phyloP scores from a whole-genome alignment of 108 stramenopile genomes.

The Conticribra weissflogii region DNA sequence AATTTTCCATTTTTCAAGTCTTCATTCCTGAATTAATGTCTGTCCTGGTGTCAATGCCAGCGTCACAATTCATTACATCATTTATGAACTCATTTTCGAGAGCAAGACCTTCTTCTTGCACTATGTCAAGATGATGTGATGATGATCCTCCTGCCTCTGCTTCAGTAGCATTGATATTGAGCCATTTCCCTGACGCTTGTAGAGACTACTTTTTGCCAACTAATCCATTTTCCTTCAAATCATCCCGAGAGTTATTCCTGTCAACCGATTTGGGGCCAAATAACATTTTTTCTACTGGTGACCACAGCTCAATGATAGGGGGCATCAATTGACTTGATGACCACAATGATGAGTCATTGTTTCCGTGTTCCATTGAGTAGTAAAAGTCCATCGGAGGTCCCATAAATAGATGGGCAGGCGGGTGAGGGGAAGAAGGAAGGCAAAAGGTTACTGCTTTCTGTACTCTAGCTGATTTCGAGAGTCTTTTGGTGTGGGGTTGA shows the following conservation, averaged over 20 bases:
- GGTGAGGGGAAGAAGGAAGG: conserved; percentile 22
- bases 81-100: conserved; percentile 17
- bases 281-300: conserved; percentile 21
- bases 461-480: not conserved
- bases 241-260: conserved; percentile 7
- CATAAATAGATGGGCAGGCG: conserved; percentile 39
- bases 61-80: conserved; percentile 33
- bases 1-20: too few relatives aligned
- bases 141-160: not conserved
- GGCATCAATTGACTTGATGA: conserved; percentile 16
- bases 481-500: not conserved
- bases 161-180: conserved; percentile 3
- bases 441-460: conserved; percentile 35
- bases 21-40: too few relatives aligned
- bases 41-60: conserved; percentile 2
- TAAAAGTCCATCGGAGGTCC: conserved; percentile 35
- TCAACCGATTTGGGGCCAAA: not conserved
- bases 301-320: conserved; percentile 45
- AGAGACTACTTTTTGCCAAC: conserved; percentile 24
- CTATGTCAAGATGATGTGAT: not conserved
- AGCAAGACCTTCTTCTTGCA: not conserved
- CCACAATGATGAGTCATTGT: conserved; percentile 16
- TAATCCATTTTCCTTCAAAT: conserved; percentile 23
- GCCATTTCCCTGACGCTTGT: conserved; percentile 14
- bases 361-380: conserved; percentile 30